Percentiles rank a stretch among this genome's conserved stretches.
Evolutionary conservation across 2,329 filamentous ascomycete species (phyloP).

Genomic region (Calonectria pseudoreteaudii): DNA sequence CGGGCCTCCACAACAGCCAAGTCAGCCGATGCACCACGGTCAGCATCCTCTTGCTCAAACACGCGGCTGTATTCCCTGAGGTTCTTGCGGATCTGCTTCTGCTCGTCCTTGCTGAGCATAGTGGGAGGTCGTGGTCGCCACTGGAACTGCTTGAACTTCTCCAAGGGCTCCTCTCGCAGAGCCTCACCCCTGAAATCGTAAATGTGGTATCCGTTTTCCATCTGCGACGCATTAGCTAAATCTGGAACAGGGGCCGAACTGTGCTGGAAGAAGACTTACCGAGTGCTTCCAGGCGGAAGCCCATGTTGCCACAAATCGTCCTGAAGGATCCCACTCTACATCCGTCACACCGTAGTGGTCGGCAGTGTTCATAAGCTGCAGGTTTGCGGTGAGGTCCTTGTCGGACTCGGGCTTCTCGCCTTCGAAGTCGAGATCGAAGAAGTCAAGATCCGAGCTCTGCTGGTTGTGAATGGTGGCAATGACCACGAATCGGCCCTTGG

Average conservation of each 20-base stretch:
- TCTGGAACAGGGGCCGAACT: constrained; percentile 7
- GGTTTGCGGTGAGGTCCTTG: constrained; percentile 93
- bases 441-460: constrained; percentile 95
- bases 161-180: constrained; percentile 89
- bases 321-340: constrained; percentile 97
- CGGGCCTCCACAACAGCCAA: constrained; percentile 92
- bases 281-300: constrained; percentile 96
- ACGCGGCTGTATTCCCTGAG: constrained; percentile 94
- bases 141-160: constrained; percentile 97
- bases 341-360: constrained; percentile 99
- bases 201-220: constrained; percentile 99
- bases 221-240: constrained; percentile 64
- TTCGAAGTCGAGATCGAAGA: constrained; percentile 98
- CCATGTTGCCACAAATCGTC: constrained; percentile 92
- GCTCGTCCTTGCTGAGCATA: constrained; percentile 95
- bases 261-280: constrained; percentile 65
- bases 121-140: constrained; percentile 94
- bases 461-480: constrained; percentile 93
- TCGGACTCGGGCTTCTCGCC: constrained; percentile 94
- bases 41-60: constrained; percentile 95
- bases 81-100: constrained; percentile 98
- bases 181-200: constrained; percentile 96
- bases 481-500: constrained; percentile 93
- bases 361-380: constrained; percentile 91
- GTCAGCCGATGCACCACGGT: constrained; percentile 93